A percentile compares a stretch with the other conserved stretches of the same genome.
These are phyloP conservation scores for Daphne laureola DNA, from an alignment of 441 rosid species.

Conservation along the genomic window DNA sequence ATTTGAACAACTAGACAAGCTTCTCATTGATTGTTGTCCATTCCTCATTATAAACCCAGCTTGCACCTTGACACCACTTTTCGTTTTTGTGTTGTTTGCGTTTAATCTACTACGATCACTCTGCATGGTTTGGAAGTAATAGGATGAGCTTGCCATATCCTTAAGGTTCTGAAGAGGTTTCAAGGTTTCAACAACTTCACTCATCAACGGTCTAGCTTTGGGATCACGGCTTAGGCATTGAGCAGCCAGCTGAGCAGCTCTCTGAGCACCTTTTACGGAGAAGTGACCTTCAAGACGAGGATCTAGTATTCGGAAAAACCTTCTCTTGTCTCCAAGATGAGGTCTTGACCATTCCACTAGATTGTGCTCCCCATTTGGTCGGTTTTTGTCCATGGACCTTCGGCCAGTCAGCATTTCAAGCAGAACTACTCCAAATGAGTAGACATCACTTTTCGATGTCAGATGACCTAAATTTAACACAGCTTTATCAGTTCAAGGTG, in stretches of 20 bases:
- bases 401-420: slow-evolving; percentile 72
- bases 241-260: slow-evolving; percentile 55
- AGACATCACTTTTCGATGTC: slow-evolving; percentile 68
- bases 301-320: slow-evolving; percentile 45
- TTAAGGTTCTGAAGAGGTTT: slow-evolving; percentile 53
- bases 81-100: slow-evolving; percentile 19
- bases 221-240: slow-evolving; percentile 67
- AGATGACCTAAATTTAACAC: slow-evolving; percentile 37
- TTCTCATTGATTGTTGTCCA: slow-evolving; percentile 47
- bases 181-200: slow-evolving; percentile 46
- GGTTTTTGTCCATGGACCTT: slow-evolving; percentile 62
- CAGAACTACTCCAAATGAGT: slow-evolving; percentile 67
- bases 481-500: slow-evolving; percentile 8
- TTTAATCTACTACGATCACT: slow-evolving; percentile 36
- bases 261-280: slow-evolving; percentile 59
- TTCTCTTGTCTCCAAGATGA: slow-evolving; percentile 50
- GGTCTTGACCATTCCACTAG: slow-evolving; percentile 71
- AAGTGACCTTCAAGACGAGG: slow-evolving; percentile 69
- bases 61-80: slow-evolving; percentile 27
- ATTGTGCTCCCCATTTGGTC: slow-evolving; percentile 67
- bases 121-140: slow-evolving; percentile 55
- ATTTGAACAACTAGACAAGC: slow-evolving; percentile 38
- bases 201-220: slow-evolving; percentile 60
- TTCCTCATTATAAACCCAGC: slow-evolving; percentile 51
- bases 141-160: slow-evolving; percentile 68